Percentiles rank a stretch among this genome's conserved stretches.
Evolutionary conservation across 805 yeast genomes (phyloP).

Genomic region (Nakazawaea wyomingensis): DNA sequence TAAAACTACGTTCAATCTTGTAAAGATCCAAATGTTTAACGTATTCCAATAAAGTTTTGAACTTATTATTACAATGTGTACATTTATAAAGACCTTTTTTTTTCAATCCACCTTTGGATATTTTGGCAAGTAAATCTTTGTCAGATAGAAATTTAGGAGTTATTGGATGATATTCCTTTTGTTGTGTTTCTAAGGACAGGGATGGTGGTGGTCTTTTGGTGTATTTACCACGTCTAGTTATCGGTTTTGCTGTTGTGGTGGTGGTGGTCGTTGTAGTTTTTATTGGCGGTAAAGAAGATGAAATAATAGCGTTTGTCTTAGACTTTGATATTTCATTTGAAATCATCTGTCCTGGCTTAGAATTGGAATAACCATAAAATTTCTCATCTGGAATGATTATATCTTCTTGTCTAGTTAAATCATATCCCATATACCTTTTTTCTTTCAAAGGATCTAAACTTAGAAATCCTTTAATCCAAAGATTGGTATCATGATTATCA

Average conservation of each 20-base stretch:
- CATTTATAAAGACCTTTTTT: conserved; percentile 9
- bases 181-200: no score
- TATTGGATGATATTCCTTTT: not conserved
- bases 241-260: not conserved
- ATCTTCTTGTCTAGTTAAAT: no score
- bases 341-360: no score
- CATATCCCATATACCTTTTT: no score
- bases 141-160: not conserved
- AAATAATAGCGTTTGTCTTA: no score
- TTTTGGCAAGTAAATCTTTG: not conserved
- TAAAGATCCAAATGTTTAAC: conserved; percentile 40
- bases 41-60: conserved; percentile 20
- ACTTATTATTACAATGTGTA: conserved; percentile 4
- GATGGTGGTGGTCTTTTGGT: not conserved
- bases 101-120: not conserved
- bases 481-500: no score
- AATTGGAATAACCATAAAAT: no score
- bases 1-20: conserved; percentile 32
- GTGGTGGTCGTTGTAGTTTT: not conserved
- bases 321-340: no score
- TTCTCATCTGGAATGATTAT: no score
- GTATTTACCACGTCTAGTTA: not conserved
- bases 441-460: no score
- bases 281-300: no score
- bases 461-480: no score